Conservation (phyloP, 2,329 filamentous ascomycete species). For the Curvularia spicifera region DNA sequence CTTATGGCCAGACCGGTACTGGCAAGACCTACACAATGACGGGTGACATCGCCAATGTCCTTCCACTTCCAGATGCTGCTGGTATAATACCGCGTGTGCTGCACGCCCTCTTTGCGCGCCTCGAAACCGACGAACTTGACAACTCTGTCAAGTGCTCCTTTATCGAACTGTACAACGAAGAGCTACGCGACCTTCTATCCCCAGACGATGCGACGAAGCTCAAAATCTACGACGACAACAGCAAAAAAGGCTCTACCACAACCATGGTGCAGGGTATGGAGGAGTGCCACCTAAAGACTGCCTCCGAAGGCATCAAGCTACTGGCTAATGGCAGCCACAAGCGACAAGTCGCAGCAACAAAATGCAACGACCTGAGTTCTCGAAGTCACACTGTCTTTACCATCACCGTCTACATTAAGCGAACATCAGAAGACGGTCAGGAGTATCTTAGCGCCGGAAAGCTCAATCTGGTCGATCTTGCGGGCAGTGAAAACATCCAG, state of each 20-base stretch:
- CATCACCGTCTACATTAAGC: constrained; percentile 88
- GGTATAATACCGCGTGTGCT: constrained; percentile 94
- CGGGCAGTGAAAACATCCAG: constrained; percentile 97
- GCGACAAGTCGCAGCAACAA: constrained; percentile 98
- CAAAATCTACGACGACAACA: constrained; percentile 91
- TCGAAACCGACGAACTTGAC: constrained; percentile 78
- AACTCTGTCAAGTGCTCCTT: constrained; percentile 97
- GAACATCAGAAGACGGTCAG: constrained; percentile 79
- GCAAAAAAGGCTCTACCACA: constrained; percentile 79
- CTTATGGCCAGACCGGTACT: constrained; percentile 96
- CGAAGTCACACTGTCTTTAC: constrained; percentile 98
- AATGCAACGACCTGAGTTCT: constrained; percentile 97
- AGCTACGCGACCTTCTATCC: constrained; percentile 86
- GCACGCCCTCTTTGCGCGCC: constrained; percentile 82
- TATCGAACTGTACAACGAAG: constrained; percentile 98
- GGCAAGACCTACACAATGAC: constrained; percentile 99
- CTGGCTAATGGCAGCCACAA: constrained; percentile 89
- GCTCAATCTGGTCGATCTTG: constrained; percentile 93
- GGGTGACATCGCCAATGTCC: constrained; percentile 91
- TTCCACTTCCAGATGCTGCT: constrained; percentile 86
- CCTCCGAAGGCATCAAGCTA: constrained; percentile 83
- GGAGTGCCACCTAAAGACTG: constrained; percentile 87
- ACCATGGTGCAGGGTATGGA: constrained; percentile 98
- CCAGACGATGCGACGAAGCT: constrained; percentile 82
- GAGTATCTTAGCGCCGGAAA: constrained; percentile 92